A percentile compares a stretch with the other conserved stretches of the same genome.
Evolutionary conservation across 257 asterid species (phyloP).

Genomic region (Cordia subcordata): DNA sequence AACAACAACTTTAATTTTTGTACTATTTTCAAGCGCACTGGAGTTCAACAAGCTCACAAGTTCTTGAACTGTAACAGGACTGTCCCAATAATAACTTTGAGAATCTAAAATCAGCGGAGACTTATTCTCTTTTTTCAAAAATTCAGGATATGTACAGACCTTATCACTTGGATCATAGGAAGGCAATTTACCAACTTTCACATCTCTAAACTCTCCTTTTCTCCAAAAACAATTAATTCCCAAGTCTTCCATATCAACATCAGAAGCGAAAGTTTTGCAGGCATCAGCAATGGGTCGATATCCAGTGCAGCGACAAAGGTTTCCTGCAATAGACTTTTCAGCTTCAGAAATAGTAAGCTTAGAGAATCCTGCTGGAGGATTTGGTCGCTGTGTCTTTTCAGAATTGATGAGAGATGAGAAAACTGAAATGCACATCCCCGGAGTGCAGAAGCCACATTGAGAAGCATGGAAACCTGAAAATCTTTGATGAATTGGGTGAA

Average conservation of each 20-base stretch:
- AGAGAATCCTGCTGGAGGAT: conserved; percentile 49
- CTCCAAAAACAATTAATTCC: conserved; percentile 62
- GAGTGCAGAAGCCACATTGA: conserved; percentile 81
- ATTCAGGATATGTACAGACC: conserved; percentile 28
- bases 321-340: conserved; percentile 59
- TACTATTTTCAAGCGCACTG: conserved; percentile 1
- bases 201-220: conserved; percentile 36
- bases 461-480: conserved; percentile 77
- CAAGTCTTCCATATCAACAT: conserved; percentile 66
- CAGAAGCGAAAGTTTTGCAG: conserved; percentile 63
- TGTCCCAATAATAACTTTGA: conserved; percentile 45
- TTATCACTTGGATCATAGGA: conserved; percentile 31
- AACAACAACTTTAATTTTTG: conserved; percentile 40
- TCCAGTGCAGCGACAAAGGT: conserved; percentile 72
- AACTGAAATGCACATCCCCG: conserved; percentile 75
- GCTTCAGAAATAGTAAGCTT: conserved; percentile 60
- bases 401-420: conserved; percentile 55
- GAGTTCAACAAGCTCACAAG: conserved; percentile 42
- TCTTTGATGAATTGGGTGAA: conserved; percentile 68
- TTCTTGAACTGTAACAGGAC: conserved; percentile 47
- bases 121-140: conserved; percentile 21
- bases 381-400: conserved; percentile 29
- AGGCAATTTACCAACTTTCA: conserved; percentile 34
- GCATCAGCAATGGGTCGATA: conserved; percentile 76
- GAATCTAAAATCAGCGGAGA: conserved; percentile 22